Evolutionary conservation across 2,329 filamentous ascomycete species (phyloP).

Genomic region (Verticillium longisporum): DNA sequence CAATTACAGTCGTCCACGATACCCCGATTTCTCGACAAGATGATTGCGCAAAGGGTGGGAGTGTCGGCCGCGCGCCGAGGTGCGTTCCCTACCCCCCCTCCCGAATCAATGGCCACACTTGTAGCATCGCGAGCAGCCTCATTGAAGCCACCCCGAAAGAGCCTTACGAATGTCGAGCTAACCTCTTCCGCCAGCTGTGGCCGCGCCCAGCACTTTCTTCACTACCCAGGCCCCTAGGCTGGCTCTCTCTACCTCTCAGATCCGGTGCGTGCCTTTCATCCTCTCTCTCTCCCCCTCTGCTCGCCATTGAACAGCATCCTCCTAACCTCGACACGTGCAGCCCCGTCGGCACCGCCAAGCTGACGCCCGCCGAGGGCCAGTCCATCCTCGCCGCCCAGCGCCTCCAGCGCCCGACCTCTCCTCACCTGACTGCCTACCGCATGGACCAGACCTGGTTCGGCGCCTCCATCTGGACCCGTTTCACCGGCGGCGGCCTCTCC

Average conservation of each 20-base stretch:
- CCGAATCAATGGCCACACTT: neutral
- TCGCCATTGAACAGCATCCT: neutral
- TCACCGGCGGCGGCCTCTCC: constrained; percentile 70
- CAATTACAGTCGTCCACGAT: neutral
- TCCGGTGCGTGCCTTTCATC: constrained; percentile 30
- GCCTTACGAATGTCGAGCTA: constrained; percentile 1
- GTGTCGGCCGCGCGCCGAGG: constrained; percentile 53
- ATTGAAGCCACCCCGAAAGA: neutral
- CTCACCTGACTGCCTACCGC: constrained; percentile 82
- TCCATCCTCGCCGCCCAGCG: constrained; percentile 76
- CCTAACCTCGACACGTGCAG: constrained; percentile 22
- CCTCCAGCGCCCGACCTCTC: constrained; percentile 71
- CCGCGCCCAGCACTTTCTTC: constrained; percentile 38
- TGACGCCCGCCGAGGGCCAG: constrained; percentile 46
- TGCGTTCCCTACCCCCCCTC: constrained; percentile 22
- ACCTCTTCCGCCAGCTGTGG: constrained; percentile 16
- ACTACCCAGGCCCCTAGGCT: constrained; percentile 40
- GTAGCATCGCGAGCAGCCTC: neutral
- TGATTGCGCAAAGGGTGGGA: constrained; percentile 53
- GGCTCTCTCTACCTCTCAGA: constrained; percentile 33
- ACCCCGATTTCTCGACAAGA: constrained; percentile 21
- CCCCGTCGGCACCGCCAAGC: constrained; percentile 48
- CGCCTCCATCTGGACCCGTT: constrained; percentile 67
- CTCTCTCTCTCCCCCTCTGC: neutral
- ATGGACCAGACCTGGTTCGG: constrained; percentile 80